These are phyloP conservation scores for Paramyrothecium sp. DNA, from an alignment of 2,329 filamentous ascomycete genomes.

Conservation along the genomic window DNA sequence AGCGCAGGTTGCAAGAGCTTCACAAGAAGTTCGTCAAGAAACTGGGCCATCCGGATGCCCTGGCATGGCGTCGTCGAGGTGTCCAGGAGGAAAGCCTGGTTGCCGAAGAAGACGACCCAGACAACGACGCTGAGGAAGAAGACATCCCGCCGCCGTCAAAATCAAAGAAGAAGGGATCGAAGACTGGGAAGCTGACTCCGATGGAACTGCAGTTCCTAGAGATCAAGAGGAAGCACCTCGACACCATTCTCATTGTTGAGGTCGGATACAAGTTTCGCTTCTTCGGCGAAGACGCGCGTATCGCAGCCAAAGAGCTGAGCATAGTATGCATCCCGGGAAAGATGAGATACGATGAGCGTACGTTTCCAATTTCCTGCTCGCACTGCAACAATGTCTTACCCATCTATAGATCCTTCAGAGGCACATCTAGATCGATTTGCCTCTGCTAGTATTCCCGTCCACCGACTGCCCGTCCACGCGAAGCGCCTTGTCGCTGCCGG, in stretches of 20 bases:
- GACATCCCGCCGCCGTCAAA: slow-evolving; percentile 47
- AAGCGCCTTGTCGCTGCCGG: slow-evolving; percentile 90
- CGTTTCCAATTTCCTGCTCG: slow-evolving; percentile 20
- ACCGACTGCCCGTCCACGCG: slow-evolving; percentile 87
- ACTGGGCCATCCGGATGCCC: slow-evolving; percentile 80
- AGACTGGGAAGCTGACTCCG: slow-evolving; percentile 79
- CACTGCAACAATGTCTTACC: slow-evolving; percentile 4
- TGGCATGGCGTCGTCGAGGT: slow-evolving; percentile 62
- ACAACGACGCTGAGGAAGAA: slow-evolving; percentile 56
- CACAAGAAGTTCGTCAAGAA: slow-evolving; percentile 88
- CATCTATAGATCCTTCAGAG: slow-evolving; percentile 70
- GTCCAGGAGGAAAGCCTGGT: slow-evolving; percentile 51
- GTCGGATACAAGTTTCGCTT: slow-evolving; percentile 98
- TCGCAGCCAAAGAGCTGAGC: slow-evolving; percentile 84
- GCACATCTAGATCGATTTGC: slow-evolving; percentile 90
- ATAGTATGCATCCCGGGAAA: slow-evolving; percentile 98
- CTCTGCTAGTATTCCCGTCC: slow-evolving; percentile 92
- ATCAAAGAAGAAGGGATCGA: slow-evolving; percentile 67
- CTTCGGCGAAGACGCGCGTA: slow-evolving; percentile 90
- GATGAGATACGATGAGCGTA: slow-evolving; percentile 86
- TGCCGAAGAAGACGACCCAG: slow-evolving; percentile 56
- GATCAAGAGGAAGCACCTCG: slow-evolving; percentile 87
- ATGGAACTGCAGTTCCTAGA: slow-evolving; percentile 93
- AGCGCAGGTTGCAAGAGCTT: slow-evolving; percentile 64
- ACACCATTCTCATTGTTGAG: slow-evolving; percentile 87